Conservation (phyloP, 2,329 filamentous ascomycete genomes). For the Fusarium nelsonii region DNA sequence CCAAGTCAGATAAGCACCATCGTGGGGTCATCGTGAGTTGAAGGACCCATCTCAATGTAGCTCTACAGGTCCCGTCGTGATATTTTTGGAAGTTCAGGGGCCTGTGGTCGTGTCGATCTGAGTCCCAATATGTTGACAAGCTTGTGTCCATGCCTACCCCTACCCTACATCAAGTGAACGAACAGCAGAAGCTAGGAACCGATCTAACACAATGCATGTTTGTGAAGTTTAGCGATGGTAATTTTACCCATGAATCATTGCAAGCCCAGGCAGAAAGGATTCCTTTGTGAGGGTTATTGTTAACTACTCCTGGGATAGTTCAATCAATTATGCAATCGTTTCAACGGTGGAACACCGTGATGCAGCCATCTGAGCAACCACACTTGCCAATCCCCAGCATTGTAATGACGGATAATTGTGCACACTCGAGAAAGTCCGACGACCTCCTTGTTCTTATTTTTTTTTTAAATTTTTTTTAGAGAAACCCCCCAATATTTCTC, state of each 20-base stretch:
- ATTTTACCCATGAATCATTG: neutral
- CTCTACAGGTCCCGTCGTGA: neutral
- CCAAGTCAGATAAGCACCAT: neutral
- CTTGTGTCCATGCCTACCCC: neutral
- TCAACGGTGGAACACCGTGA: neutral
- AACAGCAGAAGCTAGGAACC: neutral
- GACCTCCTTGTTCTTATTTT: too few species aligned
- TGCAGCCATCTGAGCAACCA: neutral
- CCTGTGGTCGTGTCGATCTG: neutral
- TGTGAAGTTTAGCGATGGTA: neutral
- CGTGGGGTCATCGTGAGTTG: neutral
- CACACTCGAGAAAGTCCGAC: neutral
- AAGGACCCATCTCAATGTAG: neutral
- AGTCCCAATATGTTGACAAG: neutral
- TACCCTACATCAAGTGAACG: neutral
- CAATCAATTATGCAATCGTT: neutral
- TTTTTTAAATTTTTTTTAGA: too few species aligned
- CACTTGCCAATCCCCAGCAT: neutral
- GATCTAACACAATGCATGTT: neutral
- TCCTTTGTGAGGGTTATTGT: neutral
- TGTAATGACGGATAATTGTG: neutral
- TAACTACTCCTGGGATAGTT: neutral
- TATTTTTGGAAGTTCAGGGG: slow-evolving; percentile 5
- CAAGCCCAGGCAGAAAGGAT: neutral
- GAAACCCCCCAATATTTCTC: neutral